Conservation (phyloP, 129 eudicot genomes). For the Dittrichia graveolens region DNA sequence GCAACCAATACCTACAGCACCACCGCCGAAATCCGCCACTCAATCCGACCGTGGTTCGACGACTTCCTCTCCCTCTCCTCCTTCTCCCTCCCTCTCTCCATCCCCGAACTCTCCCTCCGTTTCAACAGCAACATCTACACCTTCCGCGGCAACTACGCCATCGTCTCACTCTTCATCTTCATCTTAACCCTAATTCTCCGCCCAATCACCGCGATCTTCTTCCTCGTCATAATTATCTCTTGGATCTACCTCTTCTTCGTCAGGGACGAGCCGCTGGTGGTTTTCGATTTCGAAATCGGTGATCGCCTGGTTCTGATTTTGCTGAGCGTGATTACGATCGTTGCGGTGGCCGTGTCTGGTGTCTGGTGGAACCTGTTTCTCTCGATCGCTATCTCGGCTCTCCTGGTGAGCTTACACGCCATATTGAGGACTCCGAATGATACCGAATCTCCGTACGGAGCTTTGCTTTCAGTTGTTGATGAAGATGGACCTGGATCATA, state of each 20-base stretch:
- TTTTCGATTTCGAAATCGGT: constrained; percentile 48
- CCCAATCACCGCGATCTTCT: constrained; percentile 54
- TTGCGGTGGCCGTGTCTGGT: constrained; percentile 47
- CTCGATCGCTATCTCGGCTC: constrained; percentile 32
- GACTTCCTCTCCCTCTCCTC: constrained; percentile 50
- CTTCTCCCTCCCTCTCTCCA: constrained; percentile 61
- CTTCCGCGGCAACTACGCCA: constrained; percentile 64
- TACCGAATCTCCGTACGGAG: constrained; percentile 54
- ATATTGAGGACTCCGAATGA: constrained; percentile 58
- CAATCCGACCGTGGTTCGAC: constrained; percentile 72
- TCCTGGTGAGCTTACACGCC: constrained; percentile 51
- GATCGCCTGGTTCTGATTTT: constrained; percentile 46
- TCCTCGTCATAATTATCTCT: constrained; percentile 41
- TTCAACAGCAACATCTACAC: constrained; percentile 55
- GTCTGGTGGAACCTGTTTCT: constrained; percentile 58
- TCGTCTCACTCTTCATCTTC: constrained; percentile 45
- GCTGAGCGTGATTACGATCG: constrained; percentile 39
- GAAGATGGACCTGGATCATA: constrained; percentile 53
- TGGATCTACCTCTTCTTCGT: constrained; percentile 56
- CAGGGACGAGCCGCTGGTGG: constrained; percentile 47
- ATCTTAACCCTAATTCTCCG: constrained; percentile 56
- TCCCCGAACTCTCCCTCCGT: constrained; percentile 54
- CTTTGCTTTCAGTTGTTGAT: constrained; percentile 61
- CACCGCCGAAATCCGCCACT: constrained; percentile 41
- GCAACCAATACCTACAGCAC: constrained; percentile 49